Conservation (phyloP, 106 monocot species). For the Dendrobium chrysotoxum region DNA sequence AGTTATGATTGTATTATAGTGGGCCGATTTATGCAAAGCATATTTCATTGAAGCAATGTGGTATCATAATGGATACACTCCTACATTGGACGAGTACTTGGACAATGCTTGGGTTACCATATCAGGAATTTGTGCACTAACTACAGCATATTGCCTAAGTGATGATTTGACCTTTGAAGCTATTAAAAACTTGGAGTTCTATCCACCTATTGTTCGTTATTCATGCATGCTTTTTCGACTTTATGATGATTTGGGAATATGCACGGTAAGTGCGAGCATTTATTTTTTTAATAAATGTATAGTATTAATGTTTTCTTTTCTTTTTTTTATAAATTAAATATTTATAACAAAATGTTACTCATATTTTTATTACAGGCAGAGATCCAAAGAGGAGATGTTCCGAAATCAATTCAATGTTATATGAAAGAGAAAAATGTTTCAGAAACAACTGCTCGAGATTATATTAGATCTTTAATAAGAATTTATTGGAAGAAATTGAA, state of each 20-base stretch:
- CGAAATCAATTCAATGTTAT: conserved; percentile 23
- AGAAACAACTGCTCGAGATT: conserved; percentile 8
- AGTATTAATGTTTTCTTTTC: not conserved
- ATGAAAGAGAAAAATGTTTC: conserved; percentile 21
- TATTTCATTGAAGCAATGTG: conserved; percentile 18
- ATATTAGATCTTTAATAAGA: conserved; percentile 6
- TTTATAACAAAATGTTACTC: not conserved
- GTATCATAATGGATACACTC: no score
- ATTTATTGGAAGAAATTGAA: conserved; percentile 4
- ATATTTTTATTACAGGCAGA: conserved; percentile 9
- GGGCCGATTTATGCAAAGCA: conserved; percentile 19
- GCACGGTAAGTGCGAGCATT: no score
- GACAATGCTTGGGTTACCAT: no score
- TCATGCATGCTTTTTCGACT: no score
- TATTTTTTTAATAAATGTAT: not conserved
- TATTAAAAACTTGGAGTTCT: no score
- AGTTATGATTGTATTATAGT: conserved; percentile 2
- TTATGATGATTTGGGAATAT: no score
- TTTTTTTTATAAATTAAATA: not conserved
- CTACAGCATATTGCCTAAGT: no score
- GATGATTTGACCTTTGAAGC: no score
- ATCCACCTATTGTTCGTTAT: no score
- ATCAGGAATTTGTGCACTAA: no score
- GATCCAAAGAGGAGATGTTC: conserved; percentile 10
- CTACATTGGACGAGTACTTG: no score